Evolutionary conservation across 768 basidiomycete species (phyloP).

Genomic region (Stropharia rugosoannulata): DNA sequence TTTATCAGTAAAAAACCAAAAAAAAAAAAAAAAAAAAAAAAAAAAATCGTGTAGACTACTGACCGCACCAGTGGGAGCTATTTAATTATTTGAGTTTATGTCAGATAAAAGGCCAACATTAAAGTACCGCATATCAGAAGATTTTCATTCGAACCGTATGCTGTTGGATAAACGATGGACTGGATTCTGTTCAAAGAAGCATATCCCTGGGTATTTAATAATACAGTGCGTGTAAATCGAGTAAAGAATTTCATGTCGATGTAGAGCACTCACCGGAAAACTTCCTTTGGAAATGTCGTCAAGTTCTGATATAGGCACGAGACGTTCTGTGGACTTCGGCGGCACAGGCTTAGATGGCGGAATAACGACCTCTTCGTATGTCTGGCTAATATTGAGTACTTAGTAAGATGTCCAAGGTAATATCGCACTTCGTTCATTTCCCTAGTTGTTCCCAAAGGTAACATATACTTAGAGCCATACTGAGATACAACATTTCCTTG

Average conservation of each 20-base stretch:
- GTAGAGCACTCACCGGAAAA: conserved; percentile 62
- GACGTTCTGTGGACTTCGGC: conserved; percentile 65
- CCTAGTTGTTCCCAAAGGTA: conserved; percentile 82
- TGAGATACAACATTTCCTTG: conserved; percentile 70
- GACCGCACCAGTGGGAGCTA: conserved; percentile 97
- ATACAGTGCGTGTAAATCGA: neutral
- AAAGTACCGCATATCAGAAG: conserved; percentile 82
- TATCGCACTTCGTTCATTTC: conserved; percentile 59
- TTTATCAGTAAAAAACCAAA: no score
- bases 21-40: no score
- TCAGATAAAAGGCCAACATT: neutral
- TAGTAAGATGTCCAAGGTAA: conserved; percentile 6
- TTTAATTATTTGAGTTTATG: neutral
- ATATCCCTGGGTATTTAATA: conserved; percentile 61
- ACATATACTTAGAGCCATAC: conserved; percentile 71
- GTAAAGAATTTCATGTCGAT: neutral
- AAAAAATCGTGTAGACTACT: no score
- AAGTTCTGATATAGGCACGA: conserved; percentile 69
- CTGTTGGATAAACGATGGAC: conserved; percentile 90
- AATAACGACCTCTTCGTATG: conserved; percentile 86
- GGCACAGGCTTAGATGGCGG: conserved; percentile 84
- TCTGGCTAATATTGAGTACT: conserved; percentile 37
- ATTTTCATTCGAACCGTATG: conserved; percentile 95
- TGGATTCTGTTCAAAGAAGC: conserved; percentile 88
- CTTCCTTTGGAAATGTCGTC: conserved; percentile 78